Percentiles rank a stretch among this genome's conserved stretches.
Evolutionary conservation across 164 flowering plant species (phyloP).

Genomic region (Amborella trichopoda): DNA sequence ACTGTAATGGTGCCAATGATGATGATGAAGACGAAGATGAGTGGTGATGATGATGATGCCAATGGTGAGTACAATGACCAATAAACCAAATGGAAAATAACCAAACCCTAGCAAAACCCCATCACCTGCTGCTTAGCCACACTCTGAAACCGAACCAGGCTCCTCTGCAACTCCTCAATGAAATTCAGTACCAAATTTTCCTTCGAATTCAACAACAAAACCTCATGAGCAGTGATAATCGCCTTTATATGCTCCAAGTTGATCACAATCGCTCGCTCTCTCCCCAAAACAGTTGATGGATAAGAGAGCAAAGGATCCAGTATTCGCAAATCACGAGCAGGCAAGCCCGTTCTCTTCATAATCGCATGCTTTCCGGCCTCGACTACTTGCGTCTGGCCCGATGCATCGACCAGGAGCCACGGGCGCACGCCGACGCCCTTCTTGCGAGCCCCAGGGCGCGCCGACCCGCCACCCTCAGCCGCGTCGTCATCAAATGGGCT

Average conservation of each 20-base stretch:
- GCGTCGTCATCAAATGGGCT: slow-evolving; percentile 4
- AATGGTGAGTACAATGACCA: not conserved
- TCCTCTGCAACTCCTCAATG: slow-evolving; percentile 64
- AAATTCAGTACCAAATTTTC: slow-evolving; percentile 76
- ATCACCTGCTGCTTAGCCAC: slow-evolving; percentile 20
- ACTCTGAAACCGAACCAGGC: slow-evolving; percentile 46
- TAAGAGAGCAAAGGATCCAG: slow-evolving; percentile 81
- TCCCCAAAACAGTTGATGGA: slow-evolving; percentile 78
- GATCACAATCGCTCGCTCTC: slow-evolving; percentile 86
- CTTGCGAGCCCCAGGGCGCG: slow-evolving; percentile 19
- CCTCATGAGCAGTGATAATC: slow-evolving; percentile 86
- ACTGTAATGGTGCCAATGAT: too few relatives aligned
- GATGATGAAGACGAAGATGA: not conserved
- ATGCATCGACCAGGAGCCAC: slow-evolving; percentile 56
- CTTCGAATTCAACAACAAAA: slow-evolving; percentile 58
- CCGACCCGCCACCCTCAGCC: slow-evolving; percentile 5
- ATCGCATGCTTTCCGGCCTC: slow-evolving; percentile 86
- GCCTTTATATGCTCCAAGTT: slow-evolving; percentile 96
- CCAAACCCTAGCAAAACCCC: not conserved
- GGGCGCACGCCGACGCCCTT: slow-evolving; percentile 51
- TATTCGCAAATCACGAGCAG: slow-evolving; percentile 84
- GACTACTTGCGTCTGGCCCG: slow-evolving; percentile 59
- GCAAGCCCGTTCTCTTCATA: slow-evolving; percentile 87
- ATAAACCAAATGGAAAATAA: not conserved
- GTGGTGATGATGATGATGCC: not conserved